Evolutionary conservation across 2,329 filamentous ascomycete genomes (phyloP).

Genomic region (Clarireedia homoeocarpa): DNA sequence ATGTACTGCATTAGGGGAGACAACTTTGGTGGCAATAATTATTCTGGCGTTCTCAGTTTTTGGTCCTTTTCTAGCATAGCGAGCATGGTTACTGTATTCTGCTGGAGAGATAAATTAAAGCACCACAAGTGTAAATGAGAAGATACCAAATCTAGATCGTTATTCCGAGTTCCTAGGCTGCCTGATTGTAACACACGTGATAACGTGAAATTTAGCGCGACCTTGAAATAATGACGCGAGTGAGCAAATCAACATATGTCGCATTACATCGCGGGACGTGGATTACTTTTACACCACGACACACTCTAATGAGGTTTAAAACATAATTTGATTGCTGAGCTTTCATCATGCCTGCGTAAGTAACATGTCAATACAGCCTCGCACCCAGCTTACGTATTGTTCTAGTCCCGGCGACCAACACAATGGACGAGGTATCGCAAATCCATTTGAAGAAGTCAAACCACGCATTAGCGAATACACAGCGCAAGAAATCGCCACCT

Average conservation of each 20-base stretch:
- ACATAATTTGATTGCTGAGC: slow-evolving; percentile 3
- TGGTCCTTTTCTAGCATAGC: slow-evolving; percentile 8
- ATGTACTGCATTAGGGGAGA: slow-evolving; percentile 20
- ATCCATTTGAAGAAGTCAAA: slow-evolving; percentile 72
- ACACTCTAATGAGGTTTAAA: background rate
- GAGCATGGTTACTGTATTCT: slow-evolving; percentile 3
- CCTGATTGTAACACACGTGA: slow-evolving; percentile 1
- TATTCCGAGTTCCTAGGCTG: background rate
- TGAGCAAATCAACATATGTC: background rate
- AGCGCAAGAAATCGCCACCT: slow-evolving; percentile 79
- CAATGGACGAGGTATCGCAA: slow-evolving; percentile 44
- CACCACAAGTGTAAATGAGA: background rate
- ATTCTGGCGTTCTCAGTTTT: slow-evolving; percentile 25
- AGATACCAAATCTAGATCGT: background rate
- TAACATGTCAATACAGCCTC: background rate
- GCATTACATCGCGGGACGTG: background rate
- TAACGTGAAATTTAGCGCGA: slow-evolving; percentile 7
- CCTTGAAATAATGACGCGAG: slow-evolving; percentile 3
- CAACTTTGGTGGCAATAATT: slow-evolving; percentile 16
- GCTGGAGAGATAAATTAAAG: background rate
- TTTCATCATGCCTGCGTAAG: slow-evolving; percentile 40
- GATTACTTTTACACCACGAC: background rate
- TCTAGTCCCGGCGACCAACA: slow-evolving; percentile 63
- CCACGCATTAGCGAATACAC: slow-evolving; percentile 72
- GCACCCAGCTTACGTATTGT: slow-evolving; percentile 9